A percentile compares a stretch with the other conserved stretches of the same genome.
phyloP scores from a whole-genome alignment of 495 filamentous ascomycete genomes.

The Parathielavia appendiculata region DNA sequence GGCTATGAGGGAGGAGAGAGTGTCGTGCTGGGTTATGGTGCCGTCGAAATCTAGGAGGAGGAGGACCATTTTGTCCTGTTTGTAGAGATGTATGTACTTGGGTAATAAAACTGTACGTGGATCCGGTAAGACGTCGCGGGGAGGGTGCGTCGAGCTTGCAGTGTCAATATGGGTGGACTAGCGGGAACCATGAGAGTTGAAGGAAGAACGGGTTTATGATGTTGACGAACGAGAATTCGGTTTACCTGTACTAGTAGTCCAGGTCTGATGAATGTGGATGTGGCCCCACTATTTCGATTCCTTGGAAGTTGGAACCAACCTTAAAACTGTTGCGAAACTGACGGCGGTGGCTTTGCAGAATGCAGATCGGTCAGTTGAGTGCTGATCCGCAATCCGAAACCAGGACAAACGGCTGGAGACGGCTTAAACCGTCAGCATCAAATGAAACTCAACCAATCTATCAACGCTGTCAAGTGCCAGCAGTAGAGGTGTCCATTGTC shows the following conservation, averaged over 20 bases:
- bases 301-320: neutral
- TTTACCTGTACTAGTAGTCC: neutral
- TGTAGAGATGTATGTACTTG: neutral
- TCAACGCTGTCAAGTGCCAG: neutral
- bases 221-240: no score
- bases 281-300: no score
- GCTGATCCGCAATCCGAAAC: no score
- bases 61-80: constrained; percentile 22
- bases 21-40: constrained; percentile 41
- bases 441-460: neutral
- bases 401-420: no score
- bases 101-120: neutral
- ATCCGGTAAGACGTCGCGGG: neutral
- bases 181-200: no score
- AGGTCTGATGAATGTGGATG: no score
- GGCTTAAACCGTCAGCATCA: no score
- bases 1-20: constrained; percentile 26
- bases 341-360: no score
- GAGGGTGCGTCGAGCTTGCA: neutral
- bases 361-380: no score
- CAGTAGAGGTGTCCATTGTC: neutral
- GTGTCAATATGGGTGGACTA: no score
- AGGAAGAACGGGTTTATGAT: no score
- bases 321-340: neutral
- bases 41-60: constrained; percentile 49